These are phyloP conservation scores for Euphorbia tirucalli DNA, from an alignment of 345 rosid species.

Conservation along the genomic window DNA sequence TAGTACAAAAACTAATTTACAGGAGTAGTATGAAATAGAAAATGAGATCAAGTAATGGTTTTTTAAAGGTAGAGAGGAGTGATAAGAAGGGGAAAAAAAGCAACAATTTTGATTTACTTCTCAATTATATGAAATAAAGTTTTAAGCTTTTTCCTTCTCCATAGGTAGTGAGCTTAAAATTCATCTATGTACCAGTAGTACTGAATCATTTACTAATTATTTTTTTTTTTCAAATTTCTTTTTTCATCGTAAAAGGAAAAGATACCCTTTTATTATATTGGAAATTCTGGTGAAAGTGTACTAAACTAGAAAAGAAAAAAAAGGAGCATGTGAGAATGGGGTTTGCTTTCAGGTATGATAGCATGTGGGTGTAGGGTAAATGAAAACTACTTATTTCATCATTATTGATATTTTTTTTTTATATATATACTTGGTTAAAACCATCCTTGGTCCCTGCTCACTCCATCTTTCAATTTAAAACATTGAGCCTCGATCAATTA, in stretches of 20 bases:
- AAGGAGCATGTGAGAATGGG: neutral
- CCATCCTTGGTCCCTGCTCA: too few species aligned
- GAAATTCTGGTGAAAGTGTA: constrained; percentile 15
- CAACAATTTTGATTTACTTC: constrained; percentile 15
- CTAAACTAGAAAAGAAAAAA: neutral
- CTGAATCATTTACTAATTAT: neutral
- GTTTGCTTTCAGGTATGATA: constrained; percentile 3
- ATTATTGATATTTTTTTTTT: neutral
- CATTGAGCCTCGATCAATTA: too few species aligned
- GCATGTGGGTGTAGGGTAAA: constrained; percentile 27
- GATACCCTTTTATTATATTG: constrained; percentile 14
- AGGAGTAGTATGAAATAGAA: too few species aligned
- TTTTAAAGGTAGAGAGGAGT: constrained; percentile 16
- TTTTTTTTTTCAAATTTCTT: constrained; percentile 14
- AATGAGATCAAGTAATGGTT: constrained; percentile 15
- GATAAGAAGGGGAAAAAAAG: constrained; percentile 12
- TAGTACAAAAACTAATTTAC: too few species aligned
- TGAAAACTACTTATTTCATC: neutral
- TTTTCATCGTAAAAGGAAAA: constrained; percentile 25
- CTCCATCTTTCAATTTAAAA: too few species aligned
- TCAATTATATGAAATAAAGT: constrained; percentile 16
- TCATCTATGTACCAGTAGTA: neutral
- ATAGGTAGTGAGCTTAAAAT: neutral
- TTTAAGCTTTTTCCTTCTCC: constrained; percentile 13
- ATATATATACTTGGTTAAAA: too few species aligned